Evolutionary conservation across 2,329 filamentous ascomycete species (phyloP).

Genomic region (Simplicillium sp.): DNA sequence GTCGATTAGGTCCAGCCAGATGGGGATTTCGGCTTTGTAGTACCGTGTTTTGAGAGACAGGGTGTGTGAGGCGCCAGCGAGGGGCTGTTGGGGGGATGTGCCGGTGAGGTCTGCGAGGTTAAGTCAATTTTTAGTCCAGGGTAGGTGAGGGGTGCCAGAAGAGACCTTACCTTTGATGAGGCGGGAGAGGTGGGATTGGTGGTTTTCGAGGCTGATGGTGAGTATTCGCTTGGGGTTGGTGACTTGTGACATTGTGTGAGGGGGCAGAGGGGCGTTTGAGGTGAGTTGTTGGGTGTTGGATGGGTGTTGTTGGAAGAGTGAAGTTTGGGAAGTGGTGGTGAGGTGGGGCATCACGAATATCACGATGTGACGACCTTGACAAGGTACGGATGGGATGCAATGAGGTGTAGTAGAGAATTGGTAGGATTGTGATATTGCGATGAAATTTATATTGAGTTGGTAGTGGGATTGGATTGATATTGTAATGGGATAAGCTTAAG

Average conservation of each 20-base stretch:
- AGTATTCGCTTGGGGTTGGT: conserved; percentile 47
- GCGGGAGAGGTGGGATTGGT: conserved; percentile 33
- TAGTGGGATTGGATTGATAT: too few species aligned
- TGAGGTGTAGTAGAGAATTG: too few species aligned
- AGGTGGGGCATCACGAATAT: neutral
- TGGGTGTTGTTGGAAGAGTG: neutral
- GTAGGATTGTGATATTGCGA: too few species aligned
- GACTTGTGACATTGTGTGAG: conserved; percentile 20
- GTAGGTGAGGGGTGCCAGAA: neutral
- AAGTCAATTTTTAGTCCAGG: neutral
- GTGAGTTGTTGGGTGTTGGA: neutral
- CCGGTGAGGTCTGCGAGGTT: conserved; percentile 41
- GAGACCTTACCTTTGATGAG: conserved; percentile 41
- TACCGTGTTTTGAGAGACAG: conserved; percentile 48
- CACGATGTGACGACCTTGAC: neutral
- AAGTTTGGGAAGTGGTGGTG: neutral
- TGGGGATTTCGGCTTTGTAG: conserved; percentile 49
- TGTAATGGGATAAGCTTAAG: neutral
- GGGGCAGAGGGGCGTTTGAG: too few species aligned
- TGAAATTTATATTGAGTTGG: too few species aligned
- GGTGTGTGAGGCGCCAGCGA: conserved; percentile 51
- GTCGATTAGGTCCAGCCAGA: conserved; percentile 57
- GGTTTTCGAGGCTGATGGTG: conserved; percentile 41
- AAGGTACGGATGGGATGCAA: too few species aligned
- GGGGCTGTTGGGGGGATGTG: conserved; percentile 24